Base-by-base conservation (phyloP, 2,329 filamentous ascomycete species). In the Zalaria obscura region DNA sequence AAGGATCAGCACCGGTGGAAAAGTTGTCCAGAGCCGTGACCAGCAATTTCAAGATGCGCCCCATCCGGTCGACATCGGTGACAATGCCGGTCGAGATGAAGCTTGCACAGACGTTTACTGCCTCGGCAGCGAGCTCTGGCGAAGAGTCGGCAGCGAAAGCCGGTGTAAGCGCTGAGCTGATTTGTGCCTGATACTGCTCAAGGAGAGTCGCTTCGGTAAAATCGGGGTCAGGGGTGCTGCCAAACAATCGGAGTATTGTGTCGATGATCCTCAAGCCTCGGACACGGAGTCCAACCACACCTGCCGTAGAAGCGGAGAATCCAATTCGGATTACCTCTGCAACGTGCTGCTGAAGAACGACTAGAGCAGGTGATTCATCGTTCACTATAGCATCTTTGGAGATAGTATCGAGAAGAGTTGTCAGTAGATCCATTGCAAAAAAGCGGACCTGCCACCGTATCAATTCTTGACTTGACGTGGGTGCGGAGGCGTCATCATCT, bases 61-160 rank as follows among this genome's bases (percentile, higher is more conserved):
- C 91, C 91, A 98, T 98, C n/a, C 91, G 78, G 51, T 98, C 93
- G 5, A 96, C 78, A 60, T 96, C 91, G 0, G 87, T 95, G 5
- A 98, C 91, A 42, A 98, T 96, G 9, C 91, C 91, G 0, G 89
- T 95, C 0, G 89, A 83, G 54, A 98, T 93, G 62, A 98, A 98
- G 1, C 84, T 87, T n/a, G 89, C 91, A 55, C 91, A 98, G 5
- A 98, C 91, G 53, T 93, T 93, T 48, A 98, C 85, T 10, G 93
- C 91, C 57, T 95, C 89, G 0, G 91, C 88, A 5, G 91, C 93
- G 10, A 98, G 70, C 59, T 98, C 91, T 0, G 93, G 88, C 1
- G 89, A 95, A 0, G 91, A 98, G 59, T 98, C 91, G 3, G 80
- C 81, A 1, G 91, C 88, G 63, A 98, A 98, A 0, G 91, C 93